Percentiles rank a stretch among this genome's conserved stretches.
Conservation (phyloP, 129 eudicot genomes). For the Helichrysum umbraculigerum region DNA sequence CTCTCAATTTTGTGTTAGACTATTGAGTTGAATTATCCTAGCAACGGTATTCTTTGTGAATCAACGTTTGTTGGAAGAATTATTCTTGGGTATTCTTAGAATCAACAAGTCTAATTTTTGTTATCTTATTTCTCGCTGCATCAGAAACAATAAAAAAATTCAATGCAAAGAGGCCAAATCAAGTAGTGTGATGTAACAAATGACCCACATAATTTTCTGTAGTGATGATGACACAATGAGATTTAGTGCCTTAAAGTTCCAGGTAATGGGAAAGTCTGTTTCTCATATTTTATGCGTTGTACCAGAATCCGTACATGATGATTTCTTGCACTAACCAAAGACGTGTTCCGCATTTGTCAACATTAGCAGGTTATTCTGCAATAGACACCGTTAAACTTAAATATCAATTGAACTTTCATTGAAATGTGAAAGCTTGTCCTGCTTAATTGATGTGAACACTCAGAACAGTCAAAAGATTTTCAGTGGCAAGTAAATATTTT, state of each 20-base stretch:
- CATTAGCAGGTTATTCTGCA: conserved; percentile 13
- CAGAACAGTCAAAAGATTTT: neutral
- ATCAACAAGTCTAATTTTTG: too few relatives aligned
- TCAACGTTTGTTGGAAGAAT: too few relatives aligned
- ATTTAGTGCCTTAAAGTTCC: conserved; percentile 26
- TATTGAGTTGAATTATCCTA: too few relatives aligned
- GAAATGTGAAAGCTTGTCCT: conserved; percentile 13
- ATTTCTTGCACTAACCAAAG: conserved; percentile 29
- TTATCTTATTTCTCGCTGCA: too few relatives aligned
- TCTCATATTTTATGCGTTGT: conserved; percentile 24
- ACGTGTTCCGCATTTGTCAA: conserved; percentile 18
- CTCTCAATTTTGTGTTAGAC: too few relatives aligned
- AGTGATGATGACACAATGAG: conserved; percentile 36
- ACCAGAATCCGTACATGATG: conserved; percentile 40
- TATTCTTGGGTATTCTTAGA: too few relatives aligned
- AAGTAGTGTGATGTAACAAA: conserved; percentile 3
- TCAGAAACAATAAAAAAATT: neutral
- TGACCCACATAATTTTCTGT: conserved; percentile 5
- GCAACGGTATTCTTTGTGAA: too few relatives aligned
- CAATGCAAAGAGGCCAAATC: conserved; percentile 12
- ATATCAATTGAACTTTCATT: neutral
- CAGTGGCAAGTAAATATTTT: neutral
- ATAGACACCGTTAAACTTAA: conserved; percentile 16
- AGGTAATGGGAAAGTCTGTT: conserved; percentile 32
- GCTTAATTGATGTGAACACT: conserved; percentile 10